phyloP scores from a whole-genome alignment of 2,329 filamentous ascomycete species.

The Macrophomina phaseolina region DNA sequence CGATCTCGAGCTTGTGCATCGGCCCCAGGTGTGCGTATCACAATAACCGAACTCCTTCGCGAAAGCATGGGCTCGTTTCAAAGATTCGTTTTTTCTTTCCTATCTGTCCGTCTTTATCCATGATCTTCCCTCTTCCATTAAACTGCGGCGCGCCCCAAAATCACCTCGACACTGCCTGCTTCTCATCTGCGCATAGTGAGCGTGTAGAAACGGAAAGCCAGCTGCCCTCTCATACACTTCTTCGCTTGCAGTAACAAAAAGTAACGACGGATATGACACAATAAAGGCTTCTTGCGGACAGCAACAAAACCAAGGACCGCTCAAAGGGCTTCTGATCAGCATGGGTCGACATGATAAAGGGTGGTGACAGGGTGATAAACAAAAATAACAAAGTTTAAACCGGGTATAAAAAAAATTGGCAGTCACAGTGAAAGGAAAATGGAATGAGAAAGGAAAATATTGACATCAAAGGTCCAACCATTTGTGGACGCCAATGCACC shows the following conservation, averaged over 20 bases:
- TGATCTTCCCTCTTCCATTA: background rate
- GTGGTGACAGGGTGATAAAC: background rate
- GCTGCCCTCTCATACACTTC: conserved; percentile 18
- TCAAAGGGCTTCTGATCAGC: background rate
- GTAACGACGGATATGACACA: background rate
- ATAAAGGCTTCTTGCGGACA: background rate
- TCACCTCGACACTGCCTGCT: background rate
- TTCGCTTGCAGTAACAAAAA: background rate
- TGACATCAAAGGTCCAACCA: background rate
- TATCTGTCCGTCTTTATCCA: background rate
- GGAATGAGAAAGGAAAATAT: background rate
- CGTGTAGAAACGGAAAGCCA: conserved; percentile 13
- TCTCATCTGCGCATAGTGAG: background rate
- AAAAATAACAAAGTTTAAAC: background rate
- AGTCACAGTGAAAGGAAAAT: background rate
- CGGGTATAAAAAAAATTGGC: conserved; percentile 15
- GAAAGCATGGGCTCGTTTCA: background rate
- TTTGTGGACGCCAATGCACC: conserved; percentile 10
- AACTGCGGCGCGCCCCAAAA: background rate
- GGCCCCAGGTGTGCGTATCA: too few species aligned
- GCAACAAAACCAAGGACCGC: background rate
- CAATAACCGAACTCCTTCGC: too few species aligned
- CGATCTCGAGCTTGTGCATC: too few species aligned
- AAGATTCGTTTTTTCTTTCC: background rate
- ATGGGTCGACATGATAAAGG: background rate